Evolutionary conservation across 169 alveolate genomes (phyloP), one percentile per base, ranked within the genome.

Genomic region (Eimeria praecox): DNA sequence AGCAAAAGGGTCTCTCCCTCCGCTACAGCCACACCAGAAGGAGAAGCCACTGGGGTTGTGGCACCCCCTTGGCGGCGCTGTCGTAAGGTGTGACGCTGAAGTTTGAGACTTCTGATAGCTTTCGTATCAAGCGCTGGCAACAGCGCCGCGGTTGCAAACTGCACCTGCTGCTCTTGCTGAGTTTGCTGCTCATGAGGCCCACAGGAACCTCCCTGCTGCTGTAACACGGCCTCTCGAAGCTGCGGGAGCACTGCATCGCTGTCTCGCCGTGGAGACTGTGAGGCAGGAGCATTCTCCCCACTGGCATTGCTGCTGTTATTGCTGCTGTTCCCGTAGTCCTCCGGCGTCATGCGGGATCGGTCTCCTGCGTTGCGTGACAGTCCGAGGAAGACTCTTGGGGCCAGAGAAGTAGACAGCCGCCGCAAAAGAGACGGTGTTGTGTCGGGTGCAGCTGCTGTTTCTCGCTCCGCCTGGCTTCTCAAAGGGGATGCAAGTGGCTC

Each of bases 21-120:
- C 46, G 93, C 66, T 12, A 35, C 62, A 87, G 64, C 78, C 14
- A 66, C 93, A 62, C 83, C 40, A 87, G 93, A 64, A 46, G 78
- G 82, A 62, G 93, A 56, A 87, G 93, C 93, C 78, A 87, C 35
- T 4, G 93, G 93, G 8, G 93, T 87, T 38, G 93, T n/a, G 49
- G 93, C 93, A 38, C 83, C 93, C 49, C 93, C 93, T 8, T 56
- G 83, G 64, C 93, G 93, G 46, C 93, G 82, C 83, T 87, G 93
- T 83, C 93, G 35, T n/a, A 87, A 87, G 9, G 93, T 87, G 82
- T 87, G 93, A 49, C 93, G 93, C 82, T 87, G 93, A 12, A 87
- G 93, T 83, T 87, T 87, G 82, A 87, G 93, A 62, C 93, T 62
- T 46, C 93, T 33, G 69, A 87, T 87, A 62, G 93, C 78, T 22